Conservation (phyloP, 371 early-diverging fungal species). For the Rhizopus sp. region DNA sequence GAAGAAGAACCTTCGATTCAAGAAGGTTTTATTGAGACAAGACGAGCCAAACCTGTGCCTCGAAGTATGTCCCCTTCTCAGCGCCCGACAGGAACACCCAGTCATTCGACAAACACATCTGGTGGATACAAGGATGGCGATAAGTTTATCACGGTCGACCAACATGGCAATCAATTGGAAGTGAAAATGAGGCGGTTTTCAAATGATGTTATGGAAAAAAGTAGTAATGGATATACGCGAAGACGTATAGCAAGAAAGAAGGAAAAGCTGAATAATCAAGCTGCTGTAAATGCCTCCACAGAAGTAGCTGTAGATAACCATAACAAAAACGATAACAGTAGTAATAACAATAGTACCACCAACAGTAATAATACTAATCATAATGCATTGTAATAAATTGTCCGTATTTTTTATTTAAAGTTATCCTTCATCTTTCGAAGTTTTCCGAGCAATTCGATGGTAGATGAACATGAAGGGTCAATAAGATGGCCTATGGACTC, state of each 20-base stretch:
- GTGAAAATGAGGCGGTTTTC: constrained; percentile 44
- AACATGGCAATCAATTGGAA: constrained; percentile 45
- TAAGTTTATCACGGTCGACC: constrained; percentile 44
- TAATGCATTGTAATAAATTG: too few species aligned
- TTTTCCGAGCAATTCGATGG: constrained; percentile 34
- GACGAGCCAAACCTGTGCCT: constrained; percentile 14
- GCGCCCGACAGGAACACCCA: constrained; percentile 13
- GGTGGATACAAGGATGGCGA: constrained; percentile 49
- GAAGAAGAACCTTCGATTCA: constrained; percentile 38
- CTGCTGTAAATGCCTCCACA: not conserved
- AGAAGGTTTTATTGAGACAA: constrained; percentile 38
- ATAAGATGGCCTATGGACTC: constrained; percentile 11
- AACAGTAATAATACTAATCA: too few species aligned
- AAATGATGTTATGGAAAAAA: constrained; percentile 13
- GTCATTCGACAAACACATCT: constrained; percentile 16
- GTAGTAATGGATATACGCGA: constrained; percentile 20
- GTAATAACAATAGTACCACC: too few species aligned
- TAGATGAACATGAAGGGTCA: constrained; percentile 11
- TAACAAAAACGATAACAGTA: constrained; percentile 1
- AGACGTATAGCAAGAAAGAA: constrained; percentile 24
- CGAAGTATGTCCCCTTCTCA: constrained; percentile 3
- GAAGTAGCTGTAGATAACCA: constrained; percentile 3
- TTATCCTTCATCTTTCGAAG: constrained; percentile 49
- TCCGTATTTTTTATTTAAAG: constrained; percentile 14
- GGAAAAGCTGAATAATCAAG: constrained; percentile 12